Conservation (phyloP, 495 filamentous ascomycete species). For the Tetracladium setigerum region DNA sequence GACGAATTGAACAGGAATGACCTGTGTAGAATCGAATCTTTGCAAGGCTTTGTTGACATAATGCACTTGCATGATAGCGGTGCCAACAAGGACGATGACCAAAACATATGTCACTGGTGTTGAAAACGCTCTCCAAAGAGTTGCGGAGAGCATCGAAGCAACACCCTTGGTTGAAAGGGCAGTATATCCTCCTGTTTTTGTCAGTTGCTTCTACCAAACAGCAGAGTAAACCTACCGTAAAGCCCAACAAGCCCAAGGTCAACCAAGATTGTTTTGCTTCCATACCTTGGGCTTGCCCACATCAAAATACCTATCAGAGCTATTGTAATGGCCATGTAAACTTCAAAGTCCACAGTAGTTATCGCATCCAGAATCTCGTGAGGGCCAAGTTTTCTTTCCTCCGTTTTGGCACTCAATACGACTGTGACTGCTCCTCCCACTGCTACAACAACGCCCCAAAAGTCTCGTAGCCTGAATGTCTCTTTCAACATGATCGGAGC, state of each 20-base stretch:
- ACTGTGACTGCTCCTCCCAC: conserved; percentile 86
- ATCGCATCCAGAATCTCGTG: conserved; percentile 87
- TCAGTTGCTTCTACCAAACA: conserved; percentile 23
- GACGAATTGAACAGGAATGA: conserved; percentile 96
- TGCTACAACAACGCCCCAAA: conserved; percentile 78
- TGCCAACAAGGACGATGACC: conserved; percentile 64
- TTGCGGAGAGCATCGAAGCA: conserved; percentile 86
- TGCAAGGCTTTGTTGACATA: conserved; percentile 94
- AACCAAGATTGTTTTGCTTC: conserved; percentile 77
- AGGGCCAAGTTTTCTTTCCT: conserved; percentile 85
- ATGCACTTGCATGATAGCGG: conserved; percentile 89
- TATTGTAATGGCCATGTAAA: conserved; percentile 74
- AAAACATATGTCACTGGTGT: conserved; percentile 89
- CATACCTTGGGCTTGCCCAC: conserved; percentile 76
- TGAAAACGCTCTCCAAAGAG: conserved; percentile 75
- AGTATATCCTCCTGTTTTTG: conserved; percentile 72
- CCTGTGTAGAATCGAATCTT: conserved; percentile 92
- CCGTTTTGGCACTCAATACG: conserved; percentile 82
- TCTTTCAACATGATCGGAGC: conserved; percentile 91
- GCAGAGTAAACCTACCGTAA: conserved; percentile 56
- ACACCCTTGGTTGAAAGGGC: conserved; percentile 94
- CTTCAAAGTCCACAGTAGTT: conserved; percentile 81
- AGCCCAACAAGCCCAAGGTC: conserved; percentile 89
- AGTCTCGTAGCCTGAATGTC: conserved; percentile 74
- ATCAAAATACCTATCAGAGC: conserved; percentile 66